A percentile compares a stretch with the other conserved stretches of the same genome.
phyloP scores from a whole-genome alignment of 1,284 basidiomycete genomes.

The Trichosporon inkin region DNA sequence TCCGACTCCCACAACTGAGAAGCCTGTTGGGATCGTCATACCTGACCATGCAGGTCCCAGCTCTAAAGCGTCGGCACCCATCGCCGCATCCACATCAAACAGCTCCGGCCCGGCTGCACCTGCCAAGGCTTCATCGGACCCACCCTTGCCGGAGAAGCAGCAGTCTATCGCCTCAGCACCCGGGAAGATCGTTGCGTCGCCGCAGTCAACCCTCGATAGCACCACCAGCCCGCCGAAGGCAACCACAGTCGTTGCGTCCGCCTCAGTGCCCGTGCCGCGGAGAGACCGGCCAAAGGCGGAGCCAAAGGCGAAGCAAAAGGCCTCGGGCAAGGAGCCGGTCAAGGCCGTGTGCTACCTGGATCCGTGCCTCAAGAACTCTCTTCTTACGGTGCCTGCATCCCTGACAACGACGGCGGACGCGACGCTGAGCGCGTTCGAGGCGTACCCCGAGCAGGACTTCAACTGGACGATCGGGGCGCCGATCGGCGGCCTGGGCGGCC shows the following conservation, averaged over 20 bases:
- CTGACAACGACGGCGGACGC: conserved; percentile 33
- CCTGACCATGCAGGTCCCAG: too few relatives aligned
- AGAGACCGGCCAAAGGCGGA: not conserved
- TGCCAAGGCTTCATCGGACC: not conserved
- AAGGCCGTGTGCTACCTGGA: conserved; percentile 41
- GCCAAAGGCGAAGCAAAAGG: conserved; percentile 7
- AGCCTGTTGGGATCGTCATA: too few relatives aligned
- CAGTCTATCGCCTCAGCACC: not conserved
- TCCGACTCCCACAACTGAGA: too few relatives aligned
- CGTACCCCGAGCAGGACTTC: conserved; percentile 21
- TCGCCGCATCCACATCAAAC: too few relatives aligned
- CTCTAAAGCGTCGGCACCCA: too few relatives aligned
- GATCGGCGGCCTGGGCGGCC: conserved; percentile 39
- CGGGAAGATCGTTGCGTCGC: not conserved
- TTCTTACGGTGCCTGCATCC: conserved; percentile 29
- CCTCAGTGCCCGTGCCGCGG: not conserved
- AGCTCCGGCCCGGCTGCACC: too few relatives aligned
- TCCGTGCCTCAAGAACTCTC: conserved; percentile 28
- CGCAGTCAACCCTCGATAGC: not conserved
- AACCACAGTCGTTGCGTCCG: not conserved
- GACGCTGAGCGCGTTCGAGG: conserved; percentile 26
- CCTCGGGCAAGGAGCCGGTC: conserved; percentile 29
- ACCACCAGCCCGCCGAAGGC: not conserved
- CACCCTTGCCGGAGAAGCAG: not conserved
- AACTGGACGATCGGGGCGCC: conserved; percentile 37